These are phyloP conservation scores for Taxillus chinensis DNA, from an alignment of 164 flowering plant species.

Conservation along the genomic window DNA sequence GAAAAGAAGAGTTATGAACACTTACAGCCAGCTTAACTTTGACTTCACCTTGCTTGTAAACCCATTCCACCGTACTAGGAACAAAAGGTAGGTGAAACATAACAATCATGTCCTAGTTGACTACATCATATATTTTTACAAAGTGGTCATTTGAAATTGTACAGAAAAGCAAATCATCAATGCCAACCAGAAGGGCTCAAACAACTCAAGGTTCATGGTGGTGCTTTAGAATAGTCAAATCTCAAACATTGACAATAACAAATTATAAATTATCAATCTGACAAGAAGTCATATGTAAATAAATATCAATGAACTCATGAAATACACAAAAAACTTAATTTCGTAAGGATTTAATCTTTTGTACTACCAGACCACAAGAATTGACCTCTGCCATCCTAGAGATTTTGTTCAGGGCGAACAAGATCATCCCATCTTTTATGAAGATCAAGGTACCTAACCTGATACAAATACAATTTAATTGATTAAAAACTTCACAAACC, in stretches of 20 bases:
- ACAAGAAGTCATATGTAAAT: too few relatives aligned
- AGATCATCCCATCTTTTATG: constrained; percentile 88
- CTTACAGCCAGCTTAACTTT: constrained; percentile 83
- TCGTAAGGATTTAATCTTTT: too few relatives aligned
- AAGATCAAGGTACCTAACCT: constrained; percentile 83
- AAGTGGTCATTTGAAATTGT: constrained; percentile 83
- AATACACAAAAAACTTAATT: too few relatives aligned
- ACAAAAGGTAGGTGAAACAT: constrained; percentile 80
- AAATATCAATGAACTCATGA: too few relatives aligned
- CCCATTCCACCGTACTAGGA: constrained; percentile 92
- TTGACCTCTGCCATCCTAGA: constrained; percentile 62
- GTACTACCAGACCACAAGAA: too few relatives aligned
- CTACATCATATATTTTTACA: constrained; percentile 93
- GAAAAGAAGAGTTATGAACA: constrained; percentile 64
- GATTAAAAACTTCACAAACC: background rate
- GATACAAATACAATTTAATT: constrained; percentile 24
- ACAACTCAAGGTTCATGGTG: constrained; percentile 40
- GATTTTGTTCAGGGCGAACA: constrained; percentile 62
- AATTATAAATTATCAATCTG: constrained; percentile 1
- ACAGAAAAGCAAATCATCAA: constrained; percentile 88
- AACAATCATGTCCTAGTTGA: constrained; percentile 99
- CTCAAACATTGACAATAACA: background rate
- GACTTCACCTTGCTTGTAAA: constrained; percentile 86
- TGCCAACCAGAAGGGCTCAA: constrained; percentile 87
- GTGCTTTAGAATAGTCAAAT: constrained; percentile 9